These are phyloP conservation scores for Lasiodiplodia sp. DNA, from an alignment of 2,329 filamentous ascomycete genomes.

Conservation along the genomic window DNA sequence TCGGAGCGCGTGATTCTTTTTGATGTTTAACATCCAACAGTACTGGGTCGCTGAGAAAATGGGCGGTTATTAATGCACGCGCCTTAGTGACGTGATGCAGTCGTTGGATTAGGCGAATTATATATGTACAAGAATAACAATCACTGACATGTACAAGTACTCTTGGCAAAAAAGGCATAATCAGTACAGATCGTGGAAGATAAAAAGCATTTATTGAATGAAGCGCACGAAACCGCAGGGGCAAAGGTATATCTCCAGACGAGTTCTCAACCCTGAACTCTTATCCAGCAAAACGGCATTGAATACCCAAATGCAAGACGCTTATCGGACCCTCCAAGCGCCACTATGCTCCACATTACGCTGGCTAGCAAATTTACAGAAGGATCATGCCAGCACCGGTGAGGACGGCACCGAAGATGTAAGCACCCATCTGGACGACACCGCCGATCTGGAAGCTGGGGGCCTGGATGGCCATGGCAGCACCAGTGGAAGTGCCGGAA, in stretches of 20 bases:
- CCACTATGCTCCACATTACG: constrained; percentile 12
- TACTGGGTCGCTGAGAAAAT: neutral
- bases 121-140: neutral
- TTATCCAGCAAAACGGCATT: constrained; percentile 7
- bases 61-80: neutral
- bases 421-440: constrained; percentile 57
- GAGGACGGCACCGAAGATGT: constrained; percentile 58
- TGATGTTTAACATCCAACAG: neutral
- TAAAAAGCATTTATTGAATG: constrained; percentile 17
- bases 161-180: constrained; percentile 8
- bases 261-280: constrained; percentile 2
- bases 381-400: constrained; percentile 64
- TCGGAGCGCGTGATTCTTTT: neutral
- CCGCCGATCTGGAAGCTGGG: constrained; percentile 54
- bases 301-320: constrained; percentile 13
- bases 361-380: constrained; percentile 49
- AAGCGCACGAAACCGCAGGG: constrained; percentile 23
- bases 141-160: constrained; percentile 18
- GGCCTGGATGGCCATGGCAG: constrained; percentile 53
- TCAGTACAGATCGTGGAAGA: constrained; percentile 19
- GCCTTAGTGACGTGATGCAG: neutral
- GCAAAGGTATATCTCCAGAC: constrained; percentile 29
- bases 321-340: constrained; percentile 3
- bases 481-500: constrained; percentile 38
- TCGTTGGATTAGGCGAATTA: constrained; percentile 3